A percentile compares a stretch with the other conserved stretches of the same genome.
Evolutionary conservation across 1,139 yeast species (phyloP).

Genomic region (Lodderomyces margitis): DNA sequence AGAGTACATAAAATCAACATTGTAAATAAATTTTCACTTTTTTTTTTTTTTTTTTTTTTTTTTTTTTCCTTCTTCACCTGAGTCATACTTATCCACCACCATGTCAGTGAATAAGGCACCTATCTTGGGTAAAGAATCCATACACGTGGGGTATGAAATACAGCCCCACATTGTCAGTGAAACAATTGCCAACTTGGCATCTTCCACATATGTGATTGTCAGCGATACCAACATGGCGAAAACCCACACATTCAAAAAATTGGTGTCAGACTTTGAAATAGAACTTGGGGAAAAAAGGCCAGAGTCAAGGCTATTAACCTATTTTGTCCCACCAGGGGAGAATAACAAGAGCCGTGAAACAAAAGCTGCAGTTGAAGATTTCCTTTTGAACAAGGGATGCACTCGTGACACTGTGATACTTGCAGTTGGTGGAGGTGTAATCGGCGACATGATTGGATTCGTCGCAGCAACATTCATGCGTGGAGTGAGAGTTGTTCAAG

Average conservation of each 20-base stretch:
- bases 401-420: conserved; percentile 93
- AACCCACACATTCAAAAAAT: conserved; percentile 56
- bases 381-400: conserved; percentile 78
- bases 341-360: conserved; percentile 84
- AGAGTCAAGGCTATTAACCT: conserved; percentile 65
- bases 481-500: conserved; percentile 91
- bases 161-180: conserved; percentile 73
- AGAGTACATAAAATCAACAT: conserved; percentile 31
- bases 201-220: conserved; percentile 89
- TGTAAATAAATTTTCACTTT: conserved; percentile 4
- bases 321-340: conserved; percentile 90
- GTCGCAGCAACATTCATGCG: conserved; percentile 99
- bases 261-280: conserved; percentile 32
- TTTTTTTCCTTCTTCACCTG: conserved; percentile 5
- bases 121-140: conserved; percentile 78
- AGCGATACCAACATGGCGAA: conserved; percentile 81
- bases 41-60: conserved; percentile 1
- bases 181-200: conserved; percentile 58
- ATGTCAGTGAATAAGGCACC: conserved; percentile 53
- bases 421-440: conserved; percentile 98
- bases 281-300: conserved; percentile 33
- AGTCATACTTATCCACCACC: conserved; percentile 4
- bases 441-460: conserved; percentile 98
- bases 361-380: conserved; percentile 93
- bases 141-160: conserved; percentile 88